Evolutionary conservation across 768 basidiomycete genomes (phyloP), one percentile per base, ranked within the genome.

Genomic region (Leccinellum rugosiceps): DNA sequence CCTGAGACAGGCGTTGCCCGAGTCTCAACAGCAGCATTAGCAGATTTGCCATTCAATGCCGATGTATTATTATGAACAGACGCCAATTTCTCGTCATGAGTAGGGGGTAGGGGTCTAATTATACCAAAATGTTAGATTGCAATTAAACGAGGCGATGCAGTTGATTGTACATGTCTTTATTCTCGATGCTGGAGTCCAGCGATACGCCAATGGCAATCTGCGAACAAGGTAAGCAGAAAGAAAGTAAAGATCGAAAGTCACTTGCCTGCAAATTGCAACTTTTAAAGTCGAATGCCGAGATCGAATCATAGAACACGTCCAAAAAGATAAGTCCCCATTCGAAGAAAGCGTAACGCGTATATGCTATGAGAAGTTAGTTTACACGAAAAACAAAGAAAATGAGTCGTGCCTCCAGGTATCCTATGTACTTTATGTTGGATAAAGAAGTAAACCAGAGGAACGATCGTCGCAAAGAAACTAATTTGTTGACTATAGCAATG

Each of bases 261-360:
- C 77, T 61, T 58, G 84, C 86, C 74, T 86, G 77, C 19, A 88
- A 63, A 57, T 80, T 74, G 6, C 77, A 75, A 41, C 79, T 75
- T 46, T 69, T 72, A 59, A 91, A 83, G 62, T 91, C 90, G 28
- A 77, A 72, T 55, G 78, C 82, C 1, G 81, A 65, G n/a, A 87
- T 70, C 0, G 90, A 84, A 66, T 93, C 91, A 62, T 84, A 92
- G 14, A 83, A 56, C 25, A 93, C 76, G 57, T 93, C 91, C 46
- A 87, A 76, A 52, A 87, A 67, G 55, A 93, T 90, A 49, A 93
- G 81, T 8, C 77, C 77, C 94, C 94, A 96, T 73, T 96, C 94
- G 63, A 90, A 90, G 72, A 94, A 87, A 46, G 87, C 83, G 65
- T 94, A 96, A 44, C 75, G 75, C 3, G 91, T 94, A 72, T 96